Conservation (phyloP, 2,329 filamentous ascomycete species). For the Pseudogymnoascus verrucosus region DNA sequence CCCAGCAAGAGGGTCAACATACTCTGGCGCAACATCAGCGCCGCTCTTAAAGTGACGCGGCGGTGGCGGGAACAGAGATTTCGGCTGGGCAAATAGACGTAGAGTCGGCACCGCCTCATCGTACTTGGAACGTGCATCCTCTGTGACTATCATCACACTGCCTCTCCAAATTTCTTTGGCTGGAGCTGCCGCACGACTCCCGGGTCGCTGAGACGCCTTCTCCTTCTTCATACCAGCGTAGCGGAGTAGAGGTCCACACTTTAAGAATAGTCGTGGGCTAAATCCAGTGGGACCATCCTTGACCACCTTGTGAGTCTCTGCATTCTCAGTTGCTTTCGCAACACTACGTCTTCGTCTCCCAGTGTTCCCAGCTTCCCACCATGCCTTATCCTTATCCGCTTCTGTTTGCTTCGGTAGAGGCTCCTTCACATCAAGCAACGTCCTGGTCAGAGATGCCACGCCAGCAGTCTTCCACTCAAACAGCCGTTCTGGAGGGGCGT, state of each 20-base stretch:
- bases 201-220: conserved; percentile 32
- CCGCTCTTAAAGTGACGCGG: conserved; percentile 60
- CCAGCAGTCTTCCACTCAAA: conserved; percentile 67
- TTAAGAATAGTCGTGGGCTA: conserved; percentile 74
- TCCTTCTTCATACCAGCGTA: conserved; percentile 78
- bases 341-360: conserved; percentile 31
- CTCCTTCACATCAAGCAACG: conserved; percentile 42
- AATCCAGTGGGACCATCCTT: conserved; percentile 54
- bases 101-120: conserved; percentile 66
- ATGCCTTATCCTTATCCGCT: conserved; percentile 49
- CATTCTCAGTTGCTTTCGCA: not conserved
- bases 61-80: conserved; percentile 72
- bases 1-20: conserved; percentile 83
- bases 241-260: conserved; percentile 82
- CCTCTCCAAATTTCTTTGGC: conserved; percentile 82
- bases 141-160: conserved; percentile 90
- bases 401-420: conserved; percentile 18
- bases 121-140: conserved; percentile 76
- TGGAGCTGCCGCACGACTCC: conserved; percentile 24
- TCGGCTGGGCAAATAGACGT: conserved; percentile 78
- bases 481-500: conserved; percentile 51
- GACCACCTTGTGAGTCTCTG: not conserved
- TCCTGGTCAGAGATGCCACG: conserved; percentile 50
- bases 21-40: conserved; percentile 62
- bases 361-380: conserved; percentile 64